Evolutionary conservation across 2,329 filamentous ascomycete genomes (phyloP).

Genomic region (Pseudocercospora fijiensis): DNA sequence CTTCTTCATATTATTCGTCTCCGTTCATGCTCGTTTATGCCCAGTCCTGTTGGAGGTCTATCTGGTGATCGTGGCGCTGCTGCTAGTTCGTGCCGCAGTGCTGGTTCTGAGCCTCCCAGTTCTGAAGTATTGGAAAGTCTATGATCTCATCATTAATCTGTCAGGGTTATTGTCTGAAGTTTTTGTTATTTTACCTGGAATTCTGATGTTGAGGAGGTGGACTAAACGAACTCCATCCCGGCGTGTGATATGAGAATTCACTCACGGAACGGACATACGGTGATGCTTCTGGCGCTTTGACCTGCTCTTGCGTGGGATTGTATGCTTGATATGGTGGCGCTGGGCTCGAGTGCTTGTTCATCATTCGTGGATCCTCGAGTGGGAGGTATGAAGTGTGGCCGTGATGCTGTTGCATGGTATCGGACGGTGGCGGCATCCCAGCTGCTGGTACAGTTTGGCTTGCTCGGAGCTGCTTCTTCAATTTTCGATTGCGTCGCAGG

Average conservation of each 20-base stretch:
- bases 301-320: neutral
- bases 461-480: conserved; percentile 7
- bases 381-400: neutral
- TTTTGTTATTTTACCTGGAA: neutral
- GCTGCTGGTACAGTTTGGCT: neutral
- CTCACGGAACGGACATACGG: neutral
- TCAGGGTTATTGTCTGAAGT: neutral
- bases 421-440: neutral
- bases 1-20: neutral
- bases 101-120: conserved; percentile 4
- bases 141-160: neutral
- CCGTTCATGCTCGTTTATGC: neutral
- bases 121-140: conserved; percentile 12
- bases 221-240: conserved; percentile 1
- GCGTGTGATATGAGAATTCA: neutral
- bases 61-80: conserved; percentile 3
- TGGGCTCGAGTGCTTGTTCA: conserved; percentile 1
- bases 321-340: conserved; percentile 5
- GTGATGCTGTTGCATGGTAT: neutral
- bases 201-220: neutral
- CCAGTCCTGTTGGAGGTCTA: neutral
- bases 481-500: conserved; percentile 9
- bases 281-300: neutral
- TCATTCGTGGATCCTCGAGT: neutral
- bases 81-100: neutral